phyloP scores from a whole-genome alignment of 139 green algal species.

The Marvania coccoides region DNA sequence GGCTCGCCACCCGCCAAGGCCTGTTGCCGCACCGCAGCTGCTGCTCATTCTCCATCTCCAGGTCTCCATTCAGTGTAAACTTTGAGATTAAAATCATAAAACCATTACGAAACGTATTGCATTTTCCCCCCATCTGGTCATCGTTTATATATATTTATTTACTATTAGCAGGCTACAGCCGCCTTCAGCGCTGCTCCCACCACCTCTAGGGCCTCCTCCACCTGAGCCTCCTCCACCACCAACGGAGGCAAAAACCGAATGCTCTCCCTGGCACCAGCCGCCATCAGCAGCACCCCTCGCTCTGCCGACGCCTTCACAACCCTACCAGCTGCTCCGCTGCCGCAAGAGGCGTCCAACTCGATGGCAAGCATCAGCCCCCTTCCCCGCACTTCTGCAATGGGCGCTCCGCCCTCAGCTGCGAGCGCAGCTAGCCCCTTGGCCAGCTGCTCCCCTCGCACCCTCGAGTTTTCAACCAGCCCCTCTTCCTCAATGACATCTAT shows the following conservation, averaged over 20 bases:
- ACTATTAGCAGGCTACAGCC: too few species aligned
- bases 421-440: slow-evolving; percentile 17
- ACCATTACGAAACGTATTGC: too few species aligned
- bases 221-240: slow-evolving; percentile 44
- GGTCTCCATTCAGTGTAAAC: too few species aligned
- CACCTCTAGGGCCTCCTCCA: slow-evolving; percentile 43
- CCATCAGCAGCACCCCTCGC: slow-evolving; percentile 62
- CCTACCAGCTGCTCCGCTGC: slow-evolving; percentile 33
- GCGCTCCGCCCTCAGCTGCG: not conserved
- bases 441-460: slow-evolving; percentile 53
- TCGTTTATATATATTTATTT: too few species aligned
- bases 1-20: too few species aligned
- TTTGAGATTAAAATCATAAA: too few species aligned
- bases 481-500: slow-evolving; percentile 70
- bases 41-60: too few species aligned
- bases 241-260: slow-evolving; percentile 76
- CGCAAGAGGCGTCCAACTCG: slow-evolving; percentile 51
- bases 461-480: slow-evolving; percentile 59
- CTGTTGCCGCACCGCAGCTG: too few species aligned
- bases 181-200: slow-evolving; percentile 20
- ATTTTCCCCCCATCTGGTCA: too few species aligned
- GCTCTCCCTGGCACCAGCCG: slow-evolving; percentile 56
- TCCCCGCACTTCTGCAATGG: slow-evolving; percentile 70
- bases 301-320: slow-evolving; percentile 43
- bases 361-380: slow-evolving; percentile 73